Percentiles rank a stretch among this genome's conserved stretches.
Evolutionary conservation across 331 rosid species (phyloP).

Genomic region (Rosa hybrid): DNA sequence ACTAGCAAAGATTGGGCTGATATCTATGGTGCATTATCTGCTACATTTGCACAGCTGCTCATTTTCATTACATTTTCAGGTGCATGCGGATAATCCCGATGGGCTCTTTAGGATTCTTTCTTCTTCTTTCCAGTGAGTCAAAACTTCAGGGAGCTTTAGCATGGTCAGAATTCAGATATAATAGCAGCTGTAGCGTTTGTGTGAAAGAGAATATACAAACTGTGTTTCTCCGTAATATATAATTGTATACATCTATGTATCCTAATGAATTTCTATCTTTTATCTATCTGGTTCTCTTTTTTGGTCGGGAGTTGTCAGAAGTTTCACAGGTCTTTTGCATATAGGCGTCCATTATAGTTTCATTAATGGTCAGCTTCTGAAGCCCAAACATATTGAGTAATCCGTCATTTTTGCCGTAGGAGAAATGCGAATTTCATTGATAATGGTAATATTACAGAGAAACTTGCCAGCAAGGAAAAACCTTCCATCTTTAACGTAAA

Average conservation of each 20-base stretch:
- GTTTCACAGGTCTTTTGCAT: neutral
- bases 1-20: neutral
- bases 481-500: no score
- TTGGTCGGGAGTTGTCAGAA: neutral
- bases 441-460: no score
- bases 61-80: constrained; percentile 47
- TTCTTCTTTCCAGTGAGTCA: constrained; percentile 64
- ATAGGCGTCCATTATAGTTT: neutral
- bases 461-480: no score
- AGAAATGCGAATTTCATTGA: no score
- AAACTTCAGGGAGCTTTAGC: constrained; percentile 28
- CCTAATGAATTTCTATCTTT: neutral
- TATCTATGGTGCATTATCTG: neutral
- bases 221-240: neutral
- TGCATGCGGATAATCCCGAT: constrained; percentile 93
- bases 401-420: no score
- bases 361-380: no score
- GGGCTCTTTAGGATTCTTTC: constrained; percentile 86
- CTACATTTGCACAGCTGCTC: neutral
- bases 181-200: neutral
- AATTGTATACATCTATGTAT: neutral
- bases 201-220: neutral
- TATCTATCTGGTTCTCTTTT: neutral
- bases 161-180: neutral
- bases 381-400: no score